These are phyloP conservation scores for Botryotinia convoluta DNA, from an alignment of 2,329 filamentous ascomycete species.

Conservation along the genomic window DNA sequence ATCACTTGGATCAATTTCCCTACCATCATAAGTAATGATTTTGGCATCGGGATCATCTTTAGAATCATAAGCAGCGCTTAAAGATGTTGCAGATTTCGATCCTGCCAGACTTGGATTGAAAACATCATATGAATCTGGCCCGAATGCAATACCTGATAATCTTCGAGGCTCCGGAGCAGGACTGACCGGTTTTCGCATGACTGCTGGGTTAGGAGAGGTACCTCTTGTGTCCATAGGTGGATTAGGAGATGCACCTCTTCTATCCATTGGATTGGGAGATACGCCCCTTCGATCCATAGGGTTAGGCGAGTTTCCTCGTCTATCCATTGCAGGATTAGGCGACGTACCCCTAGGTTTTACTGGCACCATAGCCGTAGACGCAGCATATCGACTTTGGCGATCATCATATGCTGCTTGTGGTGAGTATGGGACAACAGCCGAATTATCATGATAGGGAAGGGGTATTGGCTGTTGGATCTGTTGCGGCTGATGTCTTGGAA, in stretches of 20 bases:
- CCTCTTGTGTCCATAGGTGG: conserved; percentile 44
- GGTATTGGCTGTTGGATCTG: conserved; percentile 28
- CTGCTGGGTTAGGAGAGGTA: conserved; percentile 38
- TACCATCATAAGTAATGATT: conserved; percentile 72
- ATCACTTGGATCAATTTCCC: conserved; percentile 77
- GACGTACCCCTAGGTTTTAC: conserved; percentile 34
- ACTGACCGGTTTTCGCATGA: conserved; percentile 71
- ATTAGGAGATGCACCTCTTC: conserved; percentile 33
- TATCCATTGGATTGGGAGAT: conserved; percentile 31
- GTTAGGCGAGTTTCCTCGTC: conserved; percentile 33
- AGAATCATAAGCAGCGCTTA: conserved; percentile 35
- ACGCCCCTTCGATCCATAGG: conserved; percentile 27
- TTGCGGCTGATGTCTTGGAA: conserved; percentile 29
- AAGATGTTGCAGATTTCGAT: conserved; percentile 34
- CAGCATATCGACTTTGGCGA: conserved; percentile 31
- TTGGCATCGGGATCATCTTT: conserved; percentile 56
- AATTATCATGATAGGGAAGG: conserved; percentile 32
- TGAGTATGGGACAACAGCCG: conserved; percentile 26
- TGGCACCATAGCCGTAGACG: conserved; percentile 35
- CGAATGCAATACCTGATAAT: conserved; percentile 64
- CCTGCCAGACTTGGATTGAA: conserved; percentile 58
- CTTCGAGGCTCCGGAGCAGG: conserved; percentile 60
- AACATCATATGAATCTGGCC: conserved; percentile 72
- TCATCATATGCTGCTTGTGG: conserved; percentile 35
- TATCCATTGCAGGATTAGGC: conserved; percentile 26